Conservation (phyloP, 2,329 filamentous ascomycete species). For the Zarea fungicola region DNA sequence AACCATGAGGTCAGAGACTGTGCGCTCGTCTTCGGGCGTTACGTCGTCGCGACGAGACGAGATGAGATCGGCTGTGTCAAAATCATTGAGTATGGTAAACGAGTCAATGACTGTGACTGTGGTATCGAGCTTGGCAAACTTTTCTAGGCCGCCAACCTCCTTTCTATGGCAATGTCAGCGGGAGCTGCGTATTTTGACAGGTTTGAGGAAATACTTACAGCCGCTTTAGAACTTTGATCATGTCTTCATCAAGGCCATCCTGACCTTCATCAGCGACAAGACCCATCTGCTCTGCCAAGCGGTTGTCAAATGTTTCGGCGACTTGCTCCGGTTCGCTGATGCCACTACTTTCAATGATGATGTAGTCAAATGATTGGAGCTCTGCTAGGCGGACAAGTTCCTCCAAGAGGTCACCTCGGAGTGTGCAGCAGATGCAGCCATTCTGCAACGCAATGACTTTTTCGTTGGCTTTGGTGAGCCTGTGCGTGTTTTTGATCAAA, state of each 20-base stretch:
- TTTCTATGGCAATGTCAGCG: slow-evolving; percentile 25
- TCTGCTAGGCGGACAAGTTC: slow-evolving; percentile 61
- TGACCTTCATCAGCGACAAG: slow-evolving; percentile 26
- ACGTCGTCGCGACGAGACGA: slow-evolving; percentile 59
- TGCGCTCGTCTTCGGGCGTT: slow-evolving; percentile 63
- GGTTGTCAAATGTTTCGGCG: slow-evolving; percentile 64
- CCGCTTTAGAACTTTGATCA: slow-evolving; percentile 30
- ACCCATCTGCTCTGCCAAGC: slow-evolving; percentile 44
- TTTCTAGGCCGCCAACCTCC: slow-evolving; percentile 58
- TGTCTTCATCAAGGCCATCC: slow-evolving; percentile 29
- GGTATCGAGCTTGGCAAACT: slow-evolving; percentile 62
- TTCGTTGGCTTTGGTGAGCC: slow-evolving; percentile 53
- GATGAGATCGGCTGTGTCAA: slow-evolving; percentile 63
- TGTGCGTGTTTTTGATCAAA: slow-evolving; percentile 51
- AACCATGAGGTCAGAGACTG: slow-evolving; percentile 69
- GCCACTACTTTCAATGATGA: slow-evolving; percentile 66
- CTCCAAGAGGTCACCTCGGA: slow-evolving; percentile 65
- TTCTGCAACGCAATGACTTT: slow-evolving; percentile 66
- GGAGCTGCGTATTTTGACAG: neutral
- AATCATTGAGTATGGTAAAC: slow-evolving; percentile 67
- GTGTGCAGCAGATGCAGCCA: slow-evolving; percentile 71
- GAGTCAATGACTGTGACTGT: slow-evolving; percentile 69
- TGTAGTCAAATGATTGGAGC: slow-evolving; percentile 61
- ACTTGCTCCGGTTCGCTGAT: slow-evolving; percentile 71
- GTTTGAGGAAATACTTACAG: slow-evolving; percentile 24